Conservation (phyloP, 257 asterid species). For the Capsicum pubescens region DNA sequence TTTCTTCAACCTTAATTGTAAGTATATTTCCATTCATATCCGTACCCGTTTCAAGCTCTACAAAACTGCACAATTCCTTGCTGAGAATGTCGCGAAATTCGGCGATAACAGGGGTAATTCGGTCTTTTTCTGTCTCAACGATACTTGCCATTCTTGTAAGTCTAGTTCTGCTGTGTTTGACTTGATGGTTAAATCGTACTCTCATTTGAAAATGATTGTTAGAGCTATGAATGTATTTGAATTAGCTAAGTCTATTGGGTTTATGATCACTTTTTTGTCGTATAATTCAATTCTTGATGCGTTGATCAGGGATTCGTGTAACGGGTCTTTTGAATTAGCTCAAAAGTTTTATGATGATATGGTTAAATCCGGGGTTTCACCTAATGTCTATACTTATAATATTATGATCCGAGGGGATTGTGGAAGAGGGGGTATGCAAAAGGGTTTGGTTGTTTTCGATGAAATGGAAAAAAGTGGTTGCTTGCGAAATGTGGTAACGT, state of each 20-base stretch:
- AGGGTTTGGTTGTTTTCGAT: constrained; percentile 54
- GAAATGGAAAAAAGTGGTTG: constrained; percentile 72
- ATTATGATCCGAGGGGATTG: constrained; percentile 80
- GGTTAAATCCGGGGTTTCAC: constrained; percentile 62
- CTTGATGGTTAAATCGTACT: constrained; percentile 67
- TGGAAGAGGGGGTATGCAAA: constrained; percentile 51
- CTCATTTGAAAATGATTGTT: constrained; percentile 65
- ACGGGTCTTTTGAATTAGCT: constrained; percentile 51
- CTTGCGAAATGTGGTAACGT: constrained; percentile 74
- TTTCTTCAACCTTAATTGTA: constrained; percentile 71
- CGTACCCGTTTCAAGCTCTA: constrained; percentile 80
- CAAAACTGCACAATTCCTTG: constrained; percentile 67
- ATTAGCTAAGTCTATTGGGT: constrained; percentile 69
- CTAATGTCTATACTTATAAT: constrained; percentile 77
- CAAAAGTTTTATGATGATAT: constrained; percentile 54
- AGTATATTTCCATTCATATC: constrained; percentile 68
- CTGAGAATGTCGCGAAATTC: constrained; percentile 54
- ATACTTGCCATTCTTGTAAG: constrained; percentile 65
- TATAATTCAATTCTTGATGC: constrained; percentile 79
- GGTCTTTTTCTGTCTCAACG: constrained; percentile 59
- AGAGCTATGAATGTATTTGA: constrained; percentile 57
- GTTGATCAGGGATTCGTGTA: constrained; percentile 47
- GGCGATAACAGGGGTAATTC: constrained; percentile 43
- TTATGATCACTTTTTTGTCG: constrained; percentile 72
- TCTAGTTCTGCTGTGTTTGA: constrained; percentile 88